Evolutionary conservation across 83 land plant genomes (phyloP), one percentile per base, ranked within the genome.

Genomic region (Thuja plicata): DNA sequence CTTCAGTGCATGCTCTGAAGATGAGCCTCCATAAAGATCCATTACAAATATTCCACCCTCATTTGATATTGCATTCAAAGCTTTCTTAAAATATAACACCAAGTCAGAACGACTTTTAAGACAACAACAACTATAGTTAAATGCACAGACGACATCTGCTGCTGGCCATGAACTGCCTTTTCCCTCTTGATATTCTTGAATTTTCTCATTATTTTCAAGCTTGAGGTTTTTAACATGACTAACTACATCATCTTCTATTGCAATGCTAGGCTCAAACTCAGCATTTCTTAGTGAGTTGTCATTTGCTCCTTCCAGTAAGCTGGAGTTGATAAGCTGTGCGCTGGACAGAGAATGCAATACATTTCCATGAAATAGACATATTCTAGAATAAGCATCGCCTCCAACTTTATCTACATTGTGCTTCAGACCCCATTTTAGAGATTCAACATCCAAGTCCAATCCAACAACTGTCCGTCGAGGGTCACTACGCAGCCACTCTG

Each of bases 41-140:
- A 97, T 96, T 19, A 92, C 98, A 91, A 97, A 97, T 83, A 97
- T 95, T 12, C 99, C 98, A 73, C 99, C 99, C 66, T 91, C 92
- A 24, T 85, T 92, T 32, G 94, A 94, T 46, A 96, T 89, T 13
- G 89, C 81, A 60, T 83, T 86, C 78, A 84, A 89, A 21, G 90
- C 96, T 89, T 95, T 91, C 90, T 92, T 95, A 87, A 97, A 96
- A 89, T 97, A 97, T 73, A 80, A 40, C 37, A 97, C 91, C 80
- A 97, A 90, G 2, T 97, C 98, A 12, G 54, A 86, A 32, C 97
- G 96, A 52, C 66, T 90, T 32, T 96, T 97, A 66, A 97, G 94
- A 90, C 99, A 97, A 77, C 99, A 97, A 73, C 98, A 97, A 88
- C 99, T 97, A 85, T 95, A 97, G 87, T 96, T 97, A 87, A 97